A percentile compares a stretch with the other conserved stretches of the same genome.
Evolutionary conservation across 345 rosid species (phyloP).

Genomic region (Iberis pinnata): DNA sequence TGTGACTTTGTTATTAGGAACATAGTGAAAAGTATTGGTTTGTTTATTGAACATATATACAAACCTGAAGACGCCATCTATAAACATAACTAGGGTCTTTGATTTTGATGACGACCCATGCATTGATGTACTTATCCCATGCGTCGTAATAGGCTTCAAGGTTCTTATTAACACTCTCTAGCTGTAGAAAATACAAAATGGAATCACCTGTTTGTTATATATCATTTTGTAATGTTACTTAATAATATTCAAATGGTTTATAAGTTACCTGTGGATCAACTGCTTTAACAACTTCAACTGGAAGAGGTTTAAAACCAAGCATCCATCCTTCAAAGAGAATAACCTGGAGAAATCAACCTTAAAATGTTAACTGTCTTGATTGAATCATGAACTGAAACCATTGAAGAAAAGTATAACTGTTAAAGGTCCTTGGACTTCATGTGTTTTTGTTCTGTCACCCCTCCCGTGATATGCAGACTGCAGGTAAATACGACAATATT

Average conservation of each 20-base stretch:
- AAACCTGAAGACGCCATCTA: constrained; percentile 74
- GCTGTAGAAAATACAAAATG: constrained; percentile 33
- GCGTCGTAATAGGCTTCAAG: constrained; percentile 85
- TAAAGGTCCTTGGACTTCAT: constrained; percentile 86
- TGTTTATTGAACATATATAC: too few species aligned
- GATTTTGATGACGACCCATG: constrained; percentile 87
- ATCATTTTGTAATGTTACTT: background rate
- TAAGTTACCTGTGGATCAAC: constrained; percentile 77
- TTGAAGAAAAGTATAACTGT: background rate
- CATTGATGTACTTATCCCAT: constrained; percentile 77
- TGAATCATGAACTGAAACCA: too few species aligned
- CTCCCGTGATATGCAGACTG: constrained; percentile 89
- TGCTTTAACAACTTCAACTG: constrained; percentile 49
- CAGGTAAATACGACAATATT: constrained; percentile 17
- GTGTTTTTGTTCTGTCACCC: constrained; percentile 78
- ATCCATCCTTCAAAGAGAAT: constrained; percentile 96
- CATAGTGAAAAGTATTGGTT: too few species aligned
- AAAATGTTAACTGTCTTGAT: too few species aligned
- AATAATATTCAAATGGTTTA: background rate
- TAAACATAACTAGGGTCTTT: constrained; percentile 83
- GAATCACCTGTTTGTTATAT: background rate
- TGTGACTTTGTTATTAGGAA: too few species aligned
- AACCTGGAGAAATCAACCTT: constrained; percentile 29
- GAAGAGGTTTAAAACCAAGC: constrained; percentile 88
- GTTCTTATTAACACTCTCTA: constrained; percentile 67